Conservation (phyloP, 2,329 filamentous ascomycete species). For the Curvularia sp. region DNA sequence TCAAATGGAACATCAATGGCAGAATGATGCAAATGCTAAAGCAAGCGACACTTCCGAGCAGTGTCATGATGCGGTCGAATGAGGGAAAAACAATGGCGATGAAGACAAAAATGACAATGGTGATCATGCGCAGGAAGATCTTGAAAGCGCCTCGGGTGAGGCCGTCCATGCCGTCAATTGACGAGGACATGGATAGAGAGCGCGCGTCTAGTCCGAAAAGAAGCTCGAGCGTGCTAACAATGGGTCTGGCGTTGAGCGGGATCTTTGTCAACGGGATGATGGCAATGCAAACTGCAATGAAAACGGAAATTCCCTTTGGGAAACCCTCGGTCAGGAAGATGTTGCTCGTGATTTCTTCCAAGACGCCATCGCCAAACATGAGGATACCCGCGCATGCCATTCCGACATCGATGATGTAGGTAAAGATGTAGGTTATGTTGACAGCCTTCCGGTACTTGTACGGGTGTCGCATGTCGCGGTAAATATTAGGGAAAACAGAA, state of each 20-base stretch:
- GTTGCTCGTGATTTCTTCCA: slow-evolving; percentile 89
- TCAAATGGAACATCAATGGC: slow-evolving; percentile 86
- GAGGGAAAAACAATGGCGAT: slow-evolving; percentile 77
- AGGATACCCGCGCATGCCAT: slow-evolving; percentile 85
- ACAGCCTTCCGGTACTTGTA: slow-evolving; percentile 80
- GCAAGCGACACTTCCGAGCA: slow-evolving; percentile 88
- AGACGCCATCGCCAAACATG: slow-evolving; percentile 93
- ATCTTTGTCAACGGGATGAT: slow-evolving; percentile 96
- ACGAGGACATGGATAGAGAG: slow-evolving; percentile 58
- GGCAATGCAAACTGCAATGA: slow-evolving; percentile 85
- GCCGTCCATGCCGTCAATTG: slow-evolving; percentile 61
- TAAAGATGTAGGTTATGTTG: slow-evolving; percentile 83
- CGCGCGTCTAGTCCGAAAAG: slow-evolving; percentile 73
- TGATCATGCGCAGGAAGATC: slow-evolving; percentile 67
- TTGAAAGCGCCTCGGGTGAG: slow-evolving; percentile 66
- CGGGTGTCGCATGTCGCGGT: slow-evolving; percentile 79
- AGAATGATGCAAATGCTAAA: slow-evolving; percentile 95
- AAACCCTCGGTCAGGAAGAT: slow-evolving; percentile 79
- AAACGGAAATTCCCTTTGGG: slow-evolving; percentile 72
- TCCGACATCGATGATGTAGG: slow-evolving; percentile 78
- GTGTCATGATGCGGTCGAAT: slow-evolving; percentile 89
- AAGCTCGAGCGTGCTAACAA: slow-evolving; percentile 84
- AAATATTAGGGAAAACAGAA: slow-evolving; percentile 83
- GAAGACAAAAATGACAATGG: slow-evolving; percentile 73
- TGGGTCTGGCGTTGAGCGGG: slow-evolving; percentile 86